Percentiles rank a stretch among this genome's conserved stretches.
Evolutionary conservation across 176 grass and related monocot species (phyloP).

Genomic region (Tillandsia leiboldiana): DNA sequence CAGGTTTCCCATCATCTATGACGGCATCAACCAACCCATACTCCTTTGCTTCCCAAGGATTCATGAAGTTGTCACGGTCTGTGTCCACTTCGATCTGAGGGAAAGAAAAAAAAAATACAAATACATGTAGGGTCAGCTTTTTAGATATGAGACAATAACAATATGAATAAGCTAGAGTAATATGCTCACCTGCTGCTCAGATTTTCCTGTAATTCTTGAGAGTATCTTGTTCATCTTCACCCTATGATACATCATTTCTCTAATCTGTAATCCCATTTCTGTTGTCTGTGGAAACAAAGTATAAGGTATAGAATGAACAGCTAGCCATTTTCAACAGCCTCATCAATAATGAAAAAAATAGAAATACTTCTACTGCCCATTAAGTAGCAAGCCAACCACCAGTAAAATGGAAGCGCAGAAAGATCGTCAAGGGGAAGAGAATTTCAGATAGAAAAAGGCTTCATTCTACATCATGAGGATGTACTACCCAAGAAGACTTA

Average conservation of each 20-base stretch:
- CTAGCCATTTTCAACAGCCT: too few relatives aligned
- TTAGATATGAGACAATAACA: slow-evolving; percentile 3
- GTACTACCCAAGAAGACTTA: too few relatives aligned
- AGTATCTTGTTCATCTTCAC: slow-evolving; percentile 88
- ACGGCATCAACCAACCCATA: slow-evolving; percentile 74
- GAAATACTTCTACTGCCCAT: too few relatives aligned
- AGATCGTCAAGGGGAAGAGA: too few relatives aligned
- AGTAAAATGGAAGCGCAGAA: too few relatives aligned
- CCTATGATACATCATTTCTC: slow-evolving; percentile 82
- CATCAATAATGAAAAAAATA: too few relatives aligned
- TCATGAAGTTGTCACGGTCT: slow-evolving; percentile 90
- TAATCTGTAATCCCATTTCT: slow-evolving; percentile 59
- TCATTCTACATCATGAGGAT: too few relatives aligned
- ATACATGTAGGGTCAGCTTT: slow-evolving; percentile 10
- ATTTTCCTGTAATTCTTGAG: slow-evolving; percentile 88
- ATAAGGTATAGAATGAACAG: neutral
- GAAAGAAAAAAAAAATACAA: neutral
- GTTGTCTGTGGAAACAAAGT: slow-evolving; percentile 30
- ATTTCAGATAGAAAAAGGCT: too few relatives aligned
- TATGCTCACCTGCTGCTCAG: slow-evolving; percentile 54
- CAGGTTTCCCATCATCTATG: slow-evolving; percentile 67
- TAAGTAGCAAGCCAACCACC: too few relatives aligned
- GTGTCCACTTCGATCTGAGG: slow-evolving; percentile 76
- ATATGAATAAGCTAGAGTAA: slow-evolving; percentile 8
- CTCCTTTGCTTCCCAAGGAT: slow-evolving; percentile 91